These are phyloP conservation scores for Fusarium sp. DNA, from an alignment of 2,329 filamentous ascomycete genomes.

Conservation along the genomic window DNA sequence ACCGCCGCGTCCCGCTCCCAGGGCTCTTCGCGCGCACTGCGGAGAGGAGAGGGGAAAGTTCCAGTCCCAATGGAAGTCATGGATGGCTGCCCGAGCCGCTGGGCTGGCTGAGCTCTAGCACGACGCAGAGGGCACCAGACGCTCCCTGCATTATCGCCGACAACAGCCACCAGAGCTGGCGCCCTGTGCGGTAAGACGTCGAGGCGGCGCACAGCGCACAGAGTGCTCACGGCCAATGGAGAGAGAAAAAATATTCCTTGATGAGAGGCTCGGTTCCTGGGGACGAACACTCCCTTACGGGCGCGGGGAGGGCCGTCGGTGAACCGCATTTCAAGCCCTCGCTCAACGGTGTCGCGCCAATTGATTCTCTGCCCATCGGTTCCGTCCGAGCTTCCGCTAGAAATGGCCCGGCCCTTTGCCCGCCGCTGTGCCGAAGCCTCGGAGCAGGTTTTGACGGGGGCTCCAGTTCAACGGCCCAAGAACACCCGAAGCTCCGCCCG, in stretches of 20 bases:
- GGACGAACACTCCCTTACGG: neutral
- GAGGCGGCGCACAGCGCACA: slow-evolving; percentile 10
- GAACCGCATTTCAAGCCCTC: neutral
- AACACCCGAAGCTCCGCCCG: slow-evolving; percentile 4
- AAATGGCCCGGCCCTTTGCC: slow-evolving; percentile 6
- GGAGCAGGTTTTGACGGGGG: neutral
- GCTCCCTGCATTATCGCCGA: slow-evolving; percentile 15
- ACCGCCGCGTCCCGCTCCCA: slow-evolving; percentile 28
- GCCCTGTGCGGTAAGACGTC: slow-evolving; percentile 3
- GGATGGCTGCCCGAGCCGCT: slow-evolving; percentile 14
- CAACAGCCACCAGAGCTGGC: neutral
- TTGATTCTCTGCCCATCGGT: neutral
- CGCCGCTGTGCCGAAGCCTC: slow-evolving; percentile 14
- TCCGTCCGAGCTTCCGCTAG: slow-evolving; percentile 1
- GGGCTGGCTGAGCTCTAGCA: slow-evolving; percentile 4
- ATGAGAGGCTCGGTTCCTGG: neutral
- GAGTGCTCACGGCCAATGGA: neutral
- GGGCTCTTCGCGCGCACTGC: neutral
- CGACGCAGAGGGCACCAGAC: slow-evolving; percentile 25
- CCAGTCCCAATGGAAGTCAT: neutral
- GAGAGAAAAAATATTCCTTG: neutral
- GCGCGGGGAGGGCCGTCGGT: slow-evolving; percentile 10
- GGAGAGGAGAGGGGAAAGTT: slow-evolving; percentile 5
- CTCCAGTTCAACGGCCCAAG: neutral
- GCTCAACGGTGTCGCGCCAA: slow-evolving; percentile 7